Conservation (phyloP, 2,329 filamentous ascomycete species). For the Decorospora gaudefroyi region DNA sequence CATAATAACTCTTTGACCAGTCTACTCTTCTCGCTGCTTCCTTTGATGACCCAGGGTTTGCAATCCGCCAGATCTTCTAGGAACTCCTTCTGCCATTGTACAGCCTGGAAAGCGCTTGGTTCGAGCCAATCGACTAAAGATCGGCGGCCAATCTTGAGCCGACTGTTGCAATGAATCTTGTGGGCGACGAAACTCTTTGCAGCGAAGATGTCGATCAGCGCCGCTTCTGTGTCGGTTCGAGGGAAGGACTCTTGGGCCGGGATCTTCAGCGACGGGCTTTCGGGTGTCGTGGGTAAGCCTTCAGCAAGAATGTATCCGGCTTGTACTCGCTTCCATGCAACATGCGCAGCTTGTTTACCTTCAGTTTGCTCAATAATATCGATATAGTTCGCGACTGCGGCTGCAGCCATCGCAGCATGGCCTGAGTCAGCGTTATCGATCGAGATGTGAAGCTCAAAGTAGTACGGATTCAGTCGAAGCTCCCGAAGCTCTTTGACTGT, state of each 20-base stretch:
- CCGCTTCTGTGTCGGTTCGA: constrained; percentile 18
- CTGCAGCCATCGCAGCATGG: constrained; percentile 55
- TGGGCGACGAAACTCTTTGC: constrained; percentile 49
- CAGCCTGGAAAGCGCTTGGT: constrained; percentile 35
- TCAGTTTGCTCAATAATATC: constrained; percentile 30
- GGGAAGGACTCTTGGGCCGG: constrained; percentile 11
- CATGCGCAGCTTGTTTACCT: constrained; percentile 38
- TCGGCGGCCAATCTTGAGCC: constrained; percentile 47
- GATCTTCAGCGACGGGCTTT: constrained; percentile 22
- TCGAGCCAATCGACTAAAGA: constrained; percentile 52
- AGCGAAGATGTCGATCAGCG: constrained; percentile 40
- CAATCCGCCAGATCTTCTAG: constrained; percentile 43
- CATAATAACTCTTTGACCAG: constrained; percentile 53
- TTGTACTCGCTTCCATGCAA: constrained; percentile 51
- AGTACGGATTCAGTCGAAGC: constrained; percentile 52
- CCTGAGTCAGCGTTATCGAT: constrained; percentile 58
- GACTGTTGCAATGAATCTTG: constrained; percentile 50
- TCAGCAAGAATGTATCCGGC: constrained; percentile 50
- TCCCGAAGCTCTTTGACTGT: constrained; percentile 53
- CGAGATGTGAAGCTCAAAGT: constrained; percentile 57
- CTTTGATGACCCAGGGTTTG: constrained; percentile 51
- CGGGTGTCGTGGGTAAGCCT: constrained; percentile 28
- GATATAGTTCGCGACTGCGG: constrained; percentile 48
- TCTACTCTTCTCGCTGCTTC: constrained; percentile 48
- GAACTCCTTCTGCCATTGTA: constrained; percentile 45